These are phyloP conservation scores for Vigna hirtella DNA, from an alignment of 306 rosid species.

Conservation along the genomic window DNA sequence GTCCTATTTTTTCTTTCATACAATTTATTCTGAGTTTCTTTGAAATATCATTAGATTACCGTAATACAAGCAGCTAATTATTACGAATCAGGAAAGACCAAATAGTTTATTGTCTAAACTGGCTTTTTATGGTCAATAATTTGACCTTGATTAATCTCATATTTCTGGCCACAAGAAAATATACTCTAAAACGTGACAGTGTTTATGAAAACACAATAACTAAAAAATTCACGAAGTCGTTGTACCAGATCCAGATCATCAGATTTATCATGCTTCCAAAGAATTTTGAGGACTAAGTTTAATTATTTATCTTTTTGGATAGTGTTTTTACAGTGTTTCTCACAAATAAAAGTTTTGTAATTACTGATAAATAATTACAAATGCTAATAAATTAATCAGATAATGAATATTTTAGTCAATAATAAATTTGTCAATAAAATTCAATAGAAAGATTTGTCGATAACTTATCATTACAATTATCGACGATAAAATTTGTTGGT, in stretches of 20 bases:
- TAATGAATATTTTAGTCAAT: too few relatives aligned
- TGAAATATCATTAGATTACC: not conserved
- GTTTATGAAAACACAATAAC: not conserved
- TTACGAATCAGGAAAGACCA: not conserved
- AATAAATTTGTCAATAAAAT: too few relatives aligned
- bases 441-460: rapidly evolving
- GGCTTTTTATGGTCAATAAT: slow-evolving; percentile 1
- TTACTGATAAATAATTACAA: too few relatives aligned
- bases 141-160: not conserved
- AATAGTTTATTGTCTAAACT: not conserved
- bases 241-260: not conserved
- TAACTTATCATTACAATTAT: too few relatives aligned
- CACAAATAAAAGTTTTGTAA: too few relatives aligned
- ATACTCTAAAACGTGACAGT: not conserved
- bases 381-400: too few relatives aligned
- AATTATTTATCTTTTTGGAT: not conserved
- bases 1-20: not conserved
- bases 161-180: not conserved
- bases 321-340: too few relatives aligned
- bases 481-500: too few relatives aligned
- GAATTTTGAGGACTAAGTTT: not conserved
- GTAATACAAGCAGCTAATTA: not conserved
- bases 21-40: not conserved
- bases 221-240: not conserved
- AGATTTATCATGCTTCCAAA: not conserved